These are phyloP conservation scores for Brassica incana DNA, from an alignment of 345 rosid species.

Conservation along the genomic window DNA sequence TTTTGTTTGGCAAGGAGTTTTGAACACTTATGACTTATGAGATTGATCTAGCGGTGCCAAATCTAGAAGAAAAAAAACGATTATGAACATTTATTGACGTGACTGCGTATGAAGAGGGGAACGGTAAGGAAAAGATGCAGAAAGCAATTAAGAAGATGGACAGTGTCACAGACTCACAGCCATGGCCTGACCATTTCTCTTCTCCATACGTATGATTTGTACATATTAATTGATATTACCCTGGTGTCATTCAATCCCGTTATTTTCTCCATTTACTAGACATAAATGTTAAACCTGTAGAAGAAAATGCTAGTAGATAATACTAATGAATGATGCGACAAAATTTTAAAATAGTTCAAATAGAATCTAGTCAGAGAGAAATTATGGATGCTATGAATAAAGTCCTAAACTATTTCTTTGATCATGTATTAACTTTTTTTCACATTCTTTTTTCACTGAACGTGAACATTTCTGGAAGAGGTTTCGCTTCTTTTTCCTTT, in stretches of 20 bases:
- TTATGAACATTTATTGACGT: conserved; percentile 12
- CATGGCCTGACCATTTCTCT: conserved; percentile 40
- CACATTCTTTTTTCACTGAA: not conserved
- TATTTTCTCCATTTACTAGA: not conserved
- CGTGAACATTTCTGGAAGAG: not conserved
- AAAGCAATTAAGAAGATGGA: conserved; percentile 35
- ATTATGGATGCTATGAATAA: not conserved
- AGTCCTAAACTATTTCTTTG: not conserved
- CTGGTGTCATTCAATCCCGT: not conserved
- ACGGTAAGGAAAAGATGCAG: conserved; percentile 30
- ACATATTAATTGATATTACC: not conserved
- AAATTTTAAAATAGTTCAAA: not conserved
- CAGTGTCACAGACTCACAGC: conserved; percentile 28
- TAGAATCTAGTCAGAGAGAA: not conserved
- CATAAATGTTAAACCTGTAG: conserved; percentile 1
- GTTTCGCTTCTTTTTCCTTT: not conserved
- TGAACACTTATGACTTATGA: not conserved
- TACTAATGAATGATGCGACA: not conserved
- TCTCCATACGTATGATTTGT: conserved; percentile 18
- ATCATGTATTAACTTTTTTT: not conserved
- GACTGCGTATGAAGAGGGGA: conserved; percentile 15
- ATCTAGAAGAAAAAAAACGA: not conserved
- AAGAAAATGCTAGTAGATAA: not conserved
- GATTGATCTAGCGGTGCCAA: not conserved
- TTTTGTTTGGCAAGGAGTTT: not conserved